Conservation (phyloP, 2,329 filamentous ascomycete genomes). For the Colletotrichum karsti region DNA sequence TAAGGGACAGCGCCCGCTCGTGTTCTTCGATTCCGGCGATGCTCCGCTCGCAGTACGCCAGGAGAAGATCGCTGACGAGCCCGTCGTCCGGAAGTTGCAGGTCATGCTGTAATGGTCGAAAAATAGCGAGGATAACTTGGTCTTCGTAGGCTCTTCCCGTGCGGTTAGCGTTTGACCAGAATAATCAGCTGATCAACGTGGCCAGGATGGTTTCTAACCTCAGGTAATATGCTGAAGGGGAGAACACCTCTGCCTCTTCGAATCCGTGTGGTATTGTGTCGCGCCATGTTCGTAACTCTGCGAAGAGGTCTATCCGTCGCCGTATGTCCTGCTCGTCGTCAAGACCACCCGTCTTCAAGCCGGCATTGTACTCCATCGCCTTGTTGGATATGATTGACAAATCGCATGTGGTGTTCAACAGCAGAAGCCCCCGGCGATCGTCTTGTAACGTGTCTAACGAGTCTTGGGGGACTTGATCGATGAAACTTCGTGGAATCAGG, state of each 20-base stretch:
- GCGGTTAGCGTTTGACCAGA: neutral
- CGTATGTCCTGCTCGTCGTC: neutral
- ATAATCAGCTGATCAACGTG: neutral
- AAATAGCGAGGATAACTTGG: neutral
- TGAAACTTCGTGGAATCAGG: neutral
- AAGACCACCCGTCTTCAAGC: neutral
- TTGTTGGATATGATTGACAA: neutral
- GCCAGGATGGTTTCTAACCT: neutral
- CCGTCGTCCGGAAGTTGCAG: neutral
- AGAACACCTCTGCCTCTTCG: too few species aligned
- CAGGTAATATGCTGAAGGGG: neutral
- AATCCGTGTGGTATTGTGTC: neutral
- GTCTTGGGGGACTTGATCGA: neutral
- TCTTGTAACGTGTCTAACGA: neutral
- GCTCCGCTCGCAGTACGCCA: conserved; percentile 27
- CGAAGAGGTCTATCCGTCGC: neutral
- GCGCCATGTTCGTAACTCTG: neutral
- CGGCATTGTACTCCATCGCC: neutral
- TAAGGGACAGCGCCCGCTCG: neutral
- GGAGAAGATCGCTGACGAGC: neutral
- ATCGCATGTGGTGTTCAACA: neutral
- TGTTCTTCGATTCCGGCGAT: neutral
- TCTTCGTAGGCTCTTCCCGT: neutral
- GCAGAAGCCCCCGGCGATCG: neutral
- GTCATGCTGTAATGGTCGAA: neutral